Conservation (phyloP, 106 monocot genomes). For the Cymbidium sinense region DNA sequence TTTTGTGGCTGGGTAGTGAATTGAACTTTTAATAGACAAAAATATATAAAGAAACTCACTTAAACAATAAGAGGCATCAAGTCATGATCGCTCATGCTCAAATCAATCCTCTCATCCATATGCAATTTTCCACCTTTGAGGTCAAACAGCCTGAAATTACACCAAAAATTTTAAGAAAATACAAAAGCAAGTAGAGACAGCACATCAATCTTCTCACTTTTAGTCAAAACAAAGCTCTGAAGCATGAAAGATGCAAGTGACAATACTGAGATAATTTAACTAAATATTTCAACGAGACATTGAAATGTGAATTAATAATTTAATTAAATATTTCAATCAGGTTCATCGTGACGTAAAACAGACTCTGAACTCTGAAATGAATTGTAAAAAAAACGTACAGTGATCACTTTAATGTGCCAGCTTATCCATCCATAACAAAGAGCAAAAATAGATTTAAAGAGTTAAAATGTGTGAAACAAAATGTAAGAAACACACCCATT, state of each 20-base stretch:
- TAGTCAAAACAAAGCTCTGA: background rate
- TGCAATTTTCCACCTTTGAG: conserved; percentile 85
- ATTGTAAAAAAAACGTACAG: background rate
- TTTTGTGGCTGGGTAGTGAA: background rate
- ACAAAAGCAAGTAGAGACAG: background rate
- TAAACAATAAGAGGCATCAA: conserved; percentile 93
- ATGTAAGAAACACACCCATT: no score
- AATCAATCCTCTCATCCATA: conserved; percentile 95
- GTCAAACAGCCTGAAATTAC: conserved; percentile 69
- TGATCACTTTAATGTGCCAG: background rate
- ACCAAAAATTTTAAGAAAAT: background rate
- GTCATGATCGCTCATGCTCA: conserved; percentile 97
- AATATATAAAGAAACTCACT: conserved; percentile 35
- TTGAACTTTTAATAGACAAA: background rate
- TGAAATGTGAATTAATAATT: background rate
- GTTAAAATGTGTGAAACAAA: no score
- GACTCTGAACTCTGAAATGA: background rate
- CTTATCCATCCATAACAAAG: background rate
- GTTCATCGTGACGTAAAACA: background rate
- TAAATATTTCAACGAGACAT: background rate
- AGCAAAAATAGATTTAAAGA: background rate
- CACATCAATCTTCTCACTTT: background rate
- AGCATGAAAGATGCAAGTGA: background rate
- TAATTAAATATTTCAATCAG: background rate
- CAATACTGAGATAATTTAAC: background rate